Evolutionary conservation across 2,329 filamentous ascomycete genomes (phyloP).

Genomic region (Albifimbria verrucaria): DNA sequence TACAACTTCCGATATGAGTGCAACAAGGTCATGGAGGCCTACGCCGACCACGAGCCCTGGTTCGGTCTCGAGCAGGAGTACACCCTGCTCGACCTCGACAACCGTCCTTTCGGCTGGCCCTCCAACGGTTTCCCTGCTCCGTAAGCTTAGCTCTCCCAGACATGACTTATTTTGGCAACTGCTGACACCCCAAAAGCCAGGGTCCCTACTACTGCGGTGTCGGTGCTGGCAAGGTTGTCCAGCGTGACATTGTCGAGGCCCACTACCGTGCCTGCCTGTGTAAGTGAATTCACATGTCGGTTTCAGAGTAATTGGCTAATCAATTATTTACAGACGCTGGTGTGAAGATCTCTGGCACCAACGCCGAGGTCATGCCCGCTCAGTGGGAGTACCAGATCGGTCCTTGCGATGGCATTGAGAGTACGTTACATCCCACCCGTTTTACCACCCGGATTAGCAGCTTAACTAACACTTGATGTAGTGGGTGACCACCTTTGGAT

Average conservation of each 20-base stretch:
- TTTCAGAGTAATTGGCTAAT: constrained; percentile 4
- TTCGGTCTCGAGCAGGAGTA: constrained; percentile 99
- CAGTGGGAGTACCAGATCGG: constrained; percentile 99
- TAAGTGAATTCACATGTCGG: constrained; percentile 15
- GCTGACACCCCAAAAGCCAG: constrained; percentile 23
- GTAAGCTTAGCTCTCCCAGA: constrained; percentile 17
- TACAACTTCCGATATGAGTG: constrained; percentile 97
- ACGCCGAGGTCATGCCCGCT: constrained; percentile 96
- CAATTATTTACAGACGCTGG: constrained; percentile 57
- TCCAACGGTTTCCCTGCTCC: constrained; percentile 81
- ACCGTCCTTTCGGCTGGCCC: constrained; percentile 78
- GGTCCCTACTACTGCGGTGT: constrained; percentile 73
- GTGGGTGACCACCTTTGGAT: constrained; percentile 98
- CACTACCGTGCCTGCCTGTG: constrained; percentile 65
- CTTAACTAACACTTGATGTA: constrained; percentile 30
- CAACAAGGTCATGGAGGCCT: constrained; percentile 82
- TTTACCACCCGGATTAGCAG: background rate
- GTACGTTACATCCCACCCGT: constrained; percentile 43
- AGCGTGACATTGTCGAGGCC: constrained; percentile 90
- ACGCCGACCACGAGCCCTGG: constrained; percentile 84
- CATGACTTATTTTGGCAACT: background rate
- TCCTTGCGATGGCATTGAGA: constrained; percentile 80
- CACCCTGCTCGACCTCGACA: constrained; percentile 70
- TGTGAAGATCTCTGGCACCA: constrained; percentile 95
- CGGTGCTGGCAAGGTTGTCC: constrained; percentile 93